Percentiles rank a stretch among this genome's conserved stretches.
These are phyloP conservation scores for Suhomyces atakaporum DNA, from an alignment of 1,139 yeast genomes.

Conservation along the genomic window DNA sequence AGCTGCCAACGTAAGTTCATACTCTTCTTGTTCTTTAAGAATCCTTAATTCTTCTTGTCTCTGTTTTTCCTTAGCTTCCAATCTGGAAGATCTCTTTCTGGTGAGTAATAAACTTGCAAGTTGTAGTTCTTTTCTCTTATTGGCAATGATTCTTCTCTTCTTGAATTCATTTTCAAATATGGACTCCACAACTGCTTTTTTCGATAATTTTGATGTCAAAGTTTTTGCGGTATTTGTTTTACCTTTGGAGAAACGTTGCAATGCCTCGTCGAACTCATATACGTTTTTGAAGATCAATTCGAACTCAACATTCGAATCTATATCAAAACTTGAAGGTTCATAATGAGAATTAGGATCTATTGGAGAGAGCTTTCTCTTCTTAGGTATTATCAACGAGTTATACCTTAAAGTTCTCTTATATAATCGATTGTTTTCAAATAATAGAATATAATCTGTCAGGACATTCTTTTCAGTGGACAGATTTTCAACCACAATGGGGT, in stretches of 20 bases:
- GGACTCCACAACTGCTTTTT: conserved; percentile 25
- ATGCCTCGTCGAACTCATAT: conserved; percentile 31
- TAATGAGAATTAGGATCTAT: conserved; percentile 33
- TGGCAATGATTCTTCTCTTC: conserved; percentile 44
- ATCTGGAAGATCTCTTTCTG: conserved; percentile 28
- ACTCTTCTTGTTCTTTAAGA: conserved; percentile 34
- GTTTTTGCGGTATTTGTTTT: conserved; percentile 22
- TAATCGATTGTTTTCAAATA: conserved; percentile 48
- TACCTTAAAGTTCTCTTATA: conserved; percentile 40
- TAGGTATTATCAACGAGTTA: conserved; percentile 42
- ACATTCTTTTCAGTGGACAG: conserved; percentile 8
- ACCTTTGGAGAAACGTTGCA: conserved; percentile 21
- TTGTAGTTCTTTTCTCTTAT: conserved; percentile 50
- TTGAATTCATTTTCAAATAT: conserved; percentile 27
- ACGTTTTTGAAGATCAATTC: conserved; percentile 37
- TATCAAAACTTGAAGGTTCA: conserved; percentile 34
- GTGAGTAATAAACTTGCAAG: conserved; percentile 50
- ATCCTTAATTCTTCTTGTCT: conserved; percentile 38
- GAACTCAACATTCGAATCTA: conserved; percentile 26
- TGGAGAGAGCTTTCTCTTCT: conserved; percentile 39
- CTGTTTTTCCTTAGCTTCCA: conserved; percentile 50
- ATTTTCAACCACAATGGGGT: conserved; percentile 22
- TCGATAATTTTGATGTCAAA: conserved; percentile 21
- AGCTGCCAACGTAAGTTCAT: conserved; percentile 33
- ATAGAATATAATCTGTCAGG: conserved; percentile 39